Percentiles rank a stretch among this genome's conserved stretches.
phyloP scores from a whole-genome alignment of 331 rosid genomes.

The Cydonia oblonga region DNA sequence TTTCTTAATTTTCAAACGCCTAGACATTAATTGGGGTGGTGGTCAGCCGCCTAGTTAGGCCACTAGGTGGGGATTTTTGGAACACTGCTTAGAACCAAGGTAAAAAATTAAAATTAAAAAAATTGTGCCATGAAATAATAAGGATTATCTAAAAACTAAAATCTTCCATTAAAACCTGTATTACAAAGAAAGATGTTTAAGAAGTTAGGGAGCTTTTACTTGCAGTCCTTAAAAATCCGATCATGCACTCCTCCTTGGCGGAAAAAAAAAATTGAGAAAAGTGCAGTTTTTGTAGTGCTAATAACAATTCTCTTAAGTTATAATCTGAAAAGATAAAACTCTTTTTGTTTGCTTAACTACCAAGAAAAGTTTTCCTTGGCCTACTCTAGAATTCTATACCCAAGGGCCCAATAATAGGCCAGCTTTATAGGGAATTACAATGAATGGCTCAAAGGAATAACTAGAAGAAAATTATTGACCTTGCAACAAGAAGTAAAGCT shows the following conservation, averaged over 20 bases:
- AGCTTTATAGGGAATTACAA: conserved; percentile 36
- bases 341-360: background rate
- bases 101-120: no score
- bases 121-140: background rate
- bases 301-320: background rate
- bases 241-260: background rate
- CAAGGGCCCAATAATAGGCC: conserved; percentile 21
- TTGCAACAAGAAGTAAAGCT: background rate
- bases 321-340: conserved; percentile 10
- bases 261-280: no score
- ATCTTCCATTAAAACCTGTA: conserved; percentile 4
- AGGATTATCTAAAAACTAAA: background rate
- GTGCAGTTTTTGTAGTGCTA: background rate
- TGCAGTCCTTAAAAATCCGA: background rate
- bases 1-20: no score
- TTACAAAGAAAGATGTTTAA: conserved; percentile 9
- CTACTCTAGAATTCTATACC: conserved; percentile 13
- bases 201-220: background rate
- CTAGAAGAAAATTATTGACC: conserved; percentile 5
- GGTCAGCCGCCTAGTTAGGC: no score
- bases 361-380: conserved; percentile 21
- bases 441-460: conserved; percentile 15
- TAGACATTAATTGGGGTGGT: no score
- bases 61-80: no score
- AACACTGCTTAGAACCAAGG: background rate